Evolutionary conservation across 2,329 filamentous ascomycete species (phyloP), one percentile per base, ranked within the genome.

Genomic region (Seiridium unicorne): DNA sequence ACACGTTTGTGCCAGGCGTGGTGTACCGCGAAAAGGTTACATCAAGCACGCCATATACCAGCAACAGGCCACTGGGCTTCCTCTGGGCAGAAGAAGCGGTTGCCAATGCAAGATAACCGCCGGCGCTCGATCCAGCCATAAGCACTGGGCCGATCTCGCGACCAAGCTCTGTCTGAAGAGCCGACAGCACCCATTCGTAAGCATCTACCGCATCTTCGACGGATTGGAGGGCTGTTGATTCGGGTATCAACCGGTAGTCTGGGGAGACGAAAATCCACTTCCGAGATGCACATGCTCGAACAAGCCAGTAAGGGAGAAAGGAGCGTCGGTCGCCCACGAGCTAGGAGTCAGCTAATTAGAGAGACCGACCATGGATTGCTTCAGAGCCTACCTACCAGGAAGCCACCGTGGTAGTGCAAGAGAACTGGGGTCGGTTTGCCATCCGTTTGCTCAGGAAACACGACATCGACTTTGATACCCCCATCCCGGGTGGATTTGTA

Each of bases 201-300:
- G 60, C 60, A 4, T 60, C 60, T 6, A 36, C 18, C n/a, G 60
- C 57, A 26, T 62, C 60, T 34, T 55, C 57, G 13, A 60, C 18
- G 3, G 57, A 54, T 6, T 26, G 36, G 34, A 60, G 60, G 6
- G 60, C 60, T 18, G 60, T 62, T 6, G 60, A 51, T 31, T 62
- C 60, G 34, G 60, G 60, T n/a, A 62, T 60, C 57, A 62, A 44
- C 9, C 60, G 60, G 32, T 62, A 62, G 44, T 62, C 60, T 9
- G 60, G 57, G 8, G 51, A 56, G 26, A 62, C 60, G 26, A 62
- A 56, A n/a, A 62, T 51, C 60, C 60, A 62, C 34, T 44, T 51
- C 10, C 60, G 57, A n/a, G 57, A 56, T 11, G 47, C 51, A 46
- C 49, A 53, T 11, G 32, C 60, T 11, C 49, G 34, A 4, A 56